Base-by-base conservation (phyloP, 805 yeast genomes). In the Barnettozyma salicaria region DNA sequence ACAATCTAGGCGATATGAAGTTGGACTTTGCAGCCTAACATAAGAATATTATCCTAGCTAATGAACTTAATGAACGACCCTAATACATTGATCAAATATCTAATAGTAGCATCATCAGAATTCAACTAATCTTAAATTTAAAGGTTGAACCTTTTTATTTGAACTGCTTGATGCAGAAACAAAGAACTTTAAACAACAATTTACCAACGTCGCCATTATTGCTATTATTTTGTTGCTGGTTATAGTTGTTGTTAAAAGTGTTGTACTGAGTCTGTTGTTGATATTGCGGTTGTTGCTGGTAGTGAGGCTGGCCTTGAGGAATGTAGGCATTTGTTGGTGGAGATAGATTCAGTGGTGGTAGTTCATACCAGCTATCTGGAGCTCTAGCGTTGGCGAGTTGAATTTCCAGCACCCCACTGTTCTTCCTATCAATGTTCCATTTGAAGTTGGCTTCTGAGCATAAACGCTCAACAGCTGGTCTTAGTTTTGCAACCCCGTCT, bases 391-490 rank as follows among this genome's bases (percentile, higher is more conserved):
- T 62, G n/a, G 57, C 48, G 37, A 86, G 68, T 47, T 81, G 81
- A 38, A 89, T 76, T 9, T 83, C 67, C 42, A 89, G 56, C 4
- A 89, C 95, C 22, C 97, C 97, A 3, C 82, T 44, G 57, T 90
- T 90, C 37, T 80, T 72, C 2, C 68, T 66, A 49, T 88, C 90
- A 24, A 82, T 67, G 48, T 74, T 67, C 45, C 73, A 74, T 20
- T 60, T 70, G 46, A 89, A 68, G 19, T 74, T 64, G 29, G 80
- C 74, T 48, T 85, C 82, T 23, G 63, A 54, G 59, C 96, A 87
- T 53, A 86, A 61, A 34, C 75, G 71, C 53, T 86, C 92, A 14
- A 88, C 76, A 0, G 96, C 96, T 2, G 97, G 97, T 58, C 81
- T 84, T 49, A 90, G 61, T 59, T 88, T 89, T 28, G 96, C 89